Evolutionary conservation across 305 asterid species (phyloP).

Genomic region (Plantago lanceolata): DNA sequence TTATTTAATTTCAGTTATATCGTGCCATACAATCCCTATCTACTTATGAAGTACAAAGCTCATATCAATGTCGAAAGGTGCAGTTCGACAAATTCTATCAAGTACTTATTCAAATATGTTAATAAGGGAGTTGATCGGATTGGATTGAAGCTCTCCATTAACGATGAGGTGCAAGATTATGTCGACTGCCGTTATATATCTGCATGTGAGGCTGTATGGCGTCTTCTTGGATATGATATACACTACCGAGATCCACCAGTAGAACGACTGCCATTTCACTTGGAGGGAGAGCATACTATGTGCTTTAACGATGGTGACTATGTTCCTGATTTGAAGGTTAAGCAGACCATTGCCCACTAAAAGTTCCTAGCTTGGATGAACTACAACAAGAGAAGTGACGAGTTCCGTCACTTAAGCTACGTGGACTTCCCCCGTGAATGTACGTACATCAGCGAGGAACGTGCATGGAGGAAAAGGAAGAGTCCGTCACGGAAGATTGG

Average conservation of each 20-base stretch:
- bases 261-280: not conserved
- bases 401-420: not conserved
- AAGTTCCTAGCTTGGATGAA: not conserved
- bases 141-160: no score
- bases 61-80: no score
- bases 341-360: not conserved
- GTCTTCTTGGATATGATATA: not conserved
- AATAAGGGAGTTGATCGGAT: no score
- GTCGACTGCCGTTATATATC: no score
- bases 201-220: not conserved
- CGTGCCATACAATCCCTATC: no score
- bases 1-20: no score
- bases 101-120: no score
- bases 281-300: not conserved
- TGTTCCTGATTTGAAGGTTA: not conserved
- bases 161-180: no score
- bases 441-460: no score
- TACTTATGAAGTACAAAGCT: no score
- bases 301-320: not conserved
- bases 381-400: not conserved
- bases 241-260: not conserved
- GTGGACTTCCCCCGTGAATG: not conserved
- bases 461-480: not conserved
- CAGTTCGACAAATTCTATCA: no score
- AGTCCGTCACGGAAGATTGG: not conserved